These are phyloP conservation scores for Zalaria sp. DNA, from an alignment of 2,329 filamentous ascomycete genomes.

Conservation along the genomic window DNA sequence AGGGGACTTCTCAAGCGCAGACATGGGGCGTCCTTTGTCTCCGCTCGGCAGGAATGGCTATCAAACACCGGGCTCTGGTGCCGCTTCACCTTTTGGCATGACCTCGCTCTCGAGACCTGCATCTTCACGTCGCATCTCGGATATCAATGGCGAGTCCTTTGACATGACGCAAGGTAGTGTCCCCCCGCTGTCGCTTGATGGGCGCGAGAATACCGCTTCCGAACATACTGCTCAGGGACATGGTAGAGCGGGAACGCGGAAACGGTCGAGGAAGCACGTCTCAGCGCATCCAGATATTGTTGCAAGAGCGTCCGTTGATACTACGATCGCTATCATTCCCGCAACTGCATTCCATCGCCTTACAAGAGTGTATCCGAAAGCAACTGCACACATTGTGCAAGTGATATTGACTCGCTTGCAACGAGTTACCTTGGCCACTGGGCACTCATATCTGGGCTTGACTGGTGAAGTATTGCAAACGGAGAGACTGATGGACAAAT, in stretches of 20 bases:
- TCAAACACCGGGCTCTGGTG: conserved; percentile 23
- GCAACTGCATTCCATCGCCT: conserved; percentile 88
- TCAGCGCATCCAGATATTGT: conserved; percentile 95
- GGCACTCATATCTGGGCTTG: conserved; percentile 84
- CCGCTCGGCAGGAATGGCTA: conserved; percentile 10
- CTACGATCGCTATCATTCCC: conserved; percentile 95
- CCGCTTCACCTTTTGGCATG: conserved; percentile 21
- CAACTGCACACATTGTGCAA: conserved; percentile 93
- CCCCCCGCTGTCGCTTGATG: conserved; percentile 63
- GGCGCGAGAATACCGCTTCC: background rate
- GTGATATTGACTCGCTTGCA: conserved; percentile 92
- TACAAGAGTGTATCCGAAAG: conserved; percentile 88
- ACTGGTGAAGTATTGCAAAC: conserved; percentile 85
- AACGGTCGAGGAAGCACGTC: conserved; percentile 32
- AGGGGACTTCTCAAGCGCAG: conserved; percentile 4
- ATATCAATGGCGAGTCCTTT: background rate
- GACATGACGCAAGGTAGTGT: conserved; percentile 37
- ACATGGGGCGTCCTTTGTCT: conserved; percentile 20
- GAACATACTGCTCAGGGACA: background rate
- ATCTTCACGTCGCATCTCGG: background rate
- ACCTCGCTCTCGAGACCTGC: conserved; percentile 16
- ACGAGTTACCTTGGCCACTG: conserved; percentile 84
- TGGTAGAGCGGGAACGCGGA: background rate
- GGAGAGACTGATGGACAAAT: conserved; percentile 86
- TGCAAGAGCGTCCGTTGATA: conserved; percentile 88